A percentile compares a stretch with the other conserved stretches of the same genome.
Conservation (phyloP, 75 land plant species). For the Sequoia sempervirens region DNA sequence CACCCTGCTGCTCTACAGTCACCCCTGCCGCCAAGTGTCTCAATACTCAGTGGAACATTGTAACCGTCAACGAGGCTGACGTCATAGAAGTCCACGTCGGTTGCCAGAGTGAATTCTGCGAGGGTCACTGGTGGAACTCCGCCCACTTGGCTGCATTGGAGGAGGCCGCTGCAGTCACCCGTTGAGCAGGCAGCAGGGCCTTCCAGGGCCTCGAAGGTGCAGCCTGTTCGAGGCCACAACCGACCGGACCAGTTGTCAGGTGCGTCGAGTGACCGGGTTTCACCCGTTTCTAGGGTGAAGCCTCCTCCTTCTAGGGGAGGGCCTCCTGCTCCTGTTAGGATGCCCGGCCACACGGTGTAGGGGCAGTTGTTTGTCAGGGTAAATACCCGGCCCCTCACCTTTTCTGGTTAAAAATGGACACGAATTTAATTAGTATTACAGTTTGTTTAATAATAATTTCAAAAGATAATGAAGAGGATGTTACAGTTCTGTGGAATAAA, state of each 20-base stretch:
- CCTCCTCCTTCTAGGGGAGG: constrained; percentile 39
- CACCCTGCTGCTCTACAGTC: constrained; percentile 38
- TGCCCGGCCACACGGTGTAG: constrained; percentile 56
- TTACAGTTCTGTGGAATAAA: too few species aligned
- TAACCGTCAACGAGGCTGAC: constrained; percentile 76
- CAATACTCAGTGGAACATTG: constrained; percentile 28
- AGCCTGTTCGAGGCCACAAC: constrained; percentile 88
- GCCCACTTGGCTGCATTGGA: constrained; percentile 40
- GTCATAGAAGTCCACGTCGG: constrained; percentile 65
- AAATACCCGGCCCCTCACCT: constrained; percentile 28
- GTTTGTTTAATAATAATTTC: too few species aligned
- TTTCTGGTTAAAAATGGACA: neutral
- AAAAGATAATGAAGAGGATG: too few species aligned
- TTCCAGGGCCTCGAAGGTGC: constrained; percentile 43
- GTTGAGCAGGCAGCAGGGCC: constrained; percentile 54
- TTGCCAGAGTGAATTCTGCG: constrained; percentile 50
- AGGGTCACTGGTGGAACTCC: constrained; percentile 49
- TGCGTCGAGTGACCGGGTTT: constrained; percentile 32
- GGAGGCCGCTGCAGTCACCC: constrained; percentile 69
- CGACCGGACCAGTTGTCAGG: constrained; percentile 79
- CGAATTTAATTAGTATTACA: too few species aligned
- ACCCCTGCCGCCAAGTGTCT: constrained; percentile 20
- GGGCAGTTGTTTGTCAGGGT: constrained; percentile 48
- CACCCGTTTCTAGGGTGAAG: constrained; percentile 43
- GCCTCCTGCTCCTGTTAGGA: constrained; percentile 47